Evolutionary conservation across 2,329 filamentous ascomycete species (phyloP).

Genomic region (Clathrospora elynae): DNA sequence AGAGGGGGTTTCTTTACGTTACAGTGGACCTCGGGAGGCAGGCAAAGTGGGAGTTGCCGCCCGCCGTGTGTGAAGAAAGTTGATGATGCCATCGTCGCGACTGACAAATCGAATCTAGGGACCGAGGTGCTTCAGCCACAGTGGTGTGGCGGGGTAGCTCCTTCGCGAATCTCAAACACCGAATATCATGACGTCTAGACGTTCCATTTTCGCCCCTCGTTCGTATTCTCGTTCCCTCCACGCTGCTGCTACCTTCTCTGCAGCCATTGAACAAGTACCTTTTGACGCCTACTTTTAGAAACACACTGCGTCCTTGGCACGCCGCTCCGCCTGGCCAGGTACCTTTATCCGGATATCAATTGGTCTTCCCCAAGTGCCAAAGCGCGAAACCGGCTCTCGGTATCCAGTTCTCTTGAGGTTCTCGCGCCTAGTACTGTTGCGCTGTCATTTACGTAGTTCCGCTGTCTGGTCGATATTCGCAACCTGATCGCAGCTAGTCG

Average conservation of each 20-base stretch:
- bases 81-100: conserved; percentile 31
- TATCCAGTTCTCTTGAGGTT: too few relatives aligned
- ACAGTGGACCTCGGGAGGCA: conserved; percentile 3
- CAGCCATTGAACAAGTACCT: too few relatives aligned
- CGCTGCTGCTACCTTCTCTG: neutral
- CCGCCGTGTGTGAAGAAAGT: too few relatives aligned
- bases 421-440: too few relatives aligned
- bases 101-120: conserved; percentile 32
- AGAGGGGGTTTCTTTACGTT: conserved; percentile 11
- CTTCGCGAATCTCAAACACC: neutral
- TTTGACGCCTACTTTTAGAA: too few relatives aligned
- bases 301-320: too few relatives aligned
- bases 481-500: too few relatives aligned
- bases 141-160: conserved; percentile 17
- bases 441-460: too few relatives aligned
- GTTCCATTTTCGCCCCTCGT: too few relatives aligned
- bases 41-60: conserved; percentile 8
- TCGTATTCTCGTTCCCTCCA: too few relatives aligned
- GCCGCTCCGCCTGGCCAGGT: conserved; percentile 4
- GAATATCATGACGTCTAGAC: neutral
- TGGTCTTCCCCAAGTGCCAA: neutral
- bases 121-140: conserved; percentile 21
- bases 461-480: too few relatives aligned
- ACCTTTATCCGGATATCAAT: conserved; percentile 13
- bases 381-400: neutral